Percentiles rank a stretch among this genome's conserved stretches.
phyloP scores from a whole-genome alignment of 352 stramenopile genomes.

The Phytophthora capsici region DNA sequence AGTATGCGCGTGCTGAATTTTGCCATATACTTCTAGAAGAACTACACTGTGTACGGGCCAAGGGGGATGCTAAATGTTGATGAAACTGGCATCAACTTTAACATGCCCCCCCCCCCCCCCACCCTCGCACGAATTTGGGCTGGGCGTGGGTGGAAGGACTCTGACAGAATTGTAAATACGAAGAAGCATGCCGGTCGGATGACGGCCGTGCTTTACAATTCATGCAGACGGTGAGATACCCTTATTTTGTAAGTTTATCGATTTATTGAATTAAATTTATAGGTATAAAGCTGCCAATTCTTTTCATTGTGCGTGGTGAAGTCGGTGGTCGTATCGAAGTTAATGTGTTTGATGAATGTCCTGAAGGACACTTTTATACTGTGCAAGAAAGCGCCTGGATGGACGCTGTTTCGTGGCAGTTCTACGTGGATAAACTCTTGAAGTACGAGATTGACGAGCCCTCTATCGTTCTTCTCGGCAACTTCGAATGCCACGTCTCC shows the following conservation, averaged over 20 bases:
- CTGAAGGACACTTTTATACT: background rate
- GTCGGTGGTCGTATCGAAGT: background rate
- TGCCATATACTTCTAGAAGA: background rate
- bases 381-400: too few species aligned
- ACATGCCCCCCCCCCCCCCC: too few species aligned
- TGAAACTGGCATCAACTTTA: conserved; percentile 5
- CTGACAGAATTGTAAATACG: background rate
- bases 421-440: too few species aligned
- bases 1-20: conserved; percentile 1
- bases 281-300: conserved; percentile 1
- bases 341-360: background rate
- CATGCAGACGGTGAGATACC: background rate
- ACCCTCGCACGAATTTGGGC: background rate
- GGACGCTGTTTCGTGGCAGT: too few species aligned
- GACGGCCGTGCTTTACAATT: background rate
- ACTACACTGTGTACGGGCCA: background rate
- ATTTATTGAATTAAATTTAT: background rate
- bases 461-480: too few species aligned
- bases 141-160: background rate
- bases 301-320: background rate
- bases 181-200: too few species aligned
- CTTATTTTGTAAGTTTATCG: background rate
- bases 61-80: background rate
- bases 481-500: too few species aligned
- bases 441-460: too few species aligned